These are phyloP conservation scores for Blastobotrys terrestris DNA, from an alignment of 805 yeast species.

Conservation along the genomic window DNA sequence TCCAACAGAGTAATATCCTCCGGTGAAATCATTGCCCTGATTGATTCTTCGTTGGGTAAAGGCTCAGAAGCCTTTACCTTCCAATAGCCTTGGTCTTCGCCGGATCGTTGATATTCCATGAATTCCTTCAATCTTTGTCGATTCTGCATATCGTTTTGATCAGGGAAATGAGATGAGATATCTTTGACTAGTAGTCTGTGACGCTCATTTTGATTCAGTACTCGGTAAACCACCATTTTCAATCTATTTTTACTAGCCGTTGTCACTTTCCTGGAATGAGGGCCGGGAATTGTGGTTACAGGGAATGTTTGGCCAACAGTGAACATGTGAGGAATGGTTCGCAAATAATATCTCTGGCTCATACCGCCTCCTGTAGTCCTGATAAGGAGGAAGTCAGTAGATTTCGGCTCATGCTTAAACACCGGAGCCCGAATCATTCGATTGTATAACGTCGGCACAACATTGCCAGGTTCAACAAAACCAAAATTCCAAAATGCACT, in stretches of 20 bases:
- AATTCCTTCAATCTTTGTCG: slow-evolving; percentile 93
- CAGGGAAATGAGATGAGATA: slow-evolving; percentile 89
- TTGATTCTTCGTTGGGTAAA: slow-evolving; percentile 69
- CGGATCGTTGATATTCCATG: slow-evolving; percentile 94
- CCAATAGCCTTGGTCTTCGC: slow-evolving; percentile 94
- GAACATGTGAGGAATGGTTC: slow-evolving; percentile 65
- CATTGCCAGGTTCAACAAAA: slow-evolving; percentile 87
- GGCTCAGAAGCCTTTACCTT: slow-evolving; percentile 64
- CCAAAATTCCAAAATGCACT: slow-evolving; percentile 99
- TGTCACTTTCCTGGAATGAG: slow-evolving; percentile 93
- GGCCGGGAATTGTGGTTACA: slow-evolving; percentile 93
- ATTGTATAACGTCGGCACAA: slow-evolving; percentile 90
- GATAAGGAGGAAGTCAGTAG: slow-evolving; percentile 76
- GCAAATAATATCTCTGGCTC: slow-evolving; percentile 60
- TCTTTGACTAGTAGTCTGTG: slow-evolving; percentile 79
- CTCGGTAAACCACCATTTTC: slow-evolving; percentile 88
- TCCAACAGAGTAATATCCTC: slow-evolving; percentile 86
- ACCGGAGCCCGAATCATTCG: slow-evolving; percentile 90
- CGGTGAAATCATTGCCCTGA: slow-evolving; percentile 79
- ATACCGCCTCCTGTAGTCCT: slow-evolving; percentile 74
- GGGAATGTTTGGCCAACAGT: slow-evolving; percentile 92
- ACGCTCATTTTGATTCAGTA: slow-evolving; percentile 66
- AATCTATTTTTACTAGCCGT: slow-evolving; percentile 85
- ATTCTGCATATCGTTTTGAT: slow-evolving; percentile 95
- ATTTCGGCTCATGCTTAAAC: slow-evolving; percentile 71